Evolutionary conservation across 495 filamentous ascomycete species (phyloP), one percentile per base, ranked within the genome.

Genomic region (Aspergillus indologenus): DNA sequence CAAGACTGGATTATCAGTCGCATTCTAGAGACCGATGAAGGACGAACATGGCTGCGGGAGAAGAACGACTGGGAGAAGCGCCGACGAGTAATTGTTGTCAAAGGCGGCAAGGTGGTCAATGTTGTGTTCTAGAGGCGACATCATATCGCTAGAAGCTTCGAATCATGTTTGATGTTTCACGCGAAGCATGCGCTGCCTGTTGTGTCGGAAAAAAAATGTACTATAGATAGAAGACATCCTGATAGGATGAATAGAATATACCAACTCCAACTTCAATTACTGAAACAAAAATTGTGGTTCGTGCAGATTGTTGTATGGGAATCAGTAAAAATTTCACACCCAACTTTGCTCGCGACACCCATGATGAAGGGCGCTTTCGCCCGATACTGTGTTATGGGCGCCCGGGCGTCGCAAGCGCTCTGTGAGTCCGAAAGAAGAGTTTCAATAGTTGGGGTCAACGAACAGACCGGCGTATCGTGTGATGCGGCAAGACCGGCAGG

Each of bases 1-100:
- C 76, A 79, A 58, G 74, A 81, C 9, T 88, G 81, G 78, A 72
- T 91, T n/a, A 71, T 88, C 12, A 72, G 61, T 29, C 80, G 79
- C 60, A 75, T 81, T 17, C 46, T 76, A 51, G 71, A 75, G 53
- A 80, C 75, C 17, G 68, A 75, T 11, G 75, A 76, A 58, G 81
- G 81, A 4, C 73, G 69, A 31, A 29, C 65, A 40, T 82, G 78
- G 75, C 64, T 83, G 46, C 69, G 61, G n/a, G 70, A 74, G 61
- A 76, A 71, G 65, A 73, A 79, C 56, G 76, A 79, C 21, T 77
- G 75, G 77, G 74, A 73, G 55, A 78, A 73, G 64, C 67, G 74
- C 23, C 64, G 68, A 47, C 67, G 75, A 46, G 70, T 81, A 11
- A 72, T 81, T 54, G 75, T 82, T 52, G 71, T 80, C 23, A 74